phyloP scores from a whole-genome alignment of 176 grass and related monocot genomes.

The Paspalum notatum region DNA sequence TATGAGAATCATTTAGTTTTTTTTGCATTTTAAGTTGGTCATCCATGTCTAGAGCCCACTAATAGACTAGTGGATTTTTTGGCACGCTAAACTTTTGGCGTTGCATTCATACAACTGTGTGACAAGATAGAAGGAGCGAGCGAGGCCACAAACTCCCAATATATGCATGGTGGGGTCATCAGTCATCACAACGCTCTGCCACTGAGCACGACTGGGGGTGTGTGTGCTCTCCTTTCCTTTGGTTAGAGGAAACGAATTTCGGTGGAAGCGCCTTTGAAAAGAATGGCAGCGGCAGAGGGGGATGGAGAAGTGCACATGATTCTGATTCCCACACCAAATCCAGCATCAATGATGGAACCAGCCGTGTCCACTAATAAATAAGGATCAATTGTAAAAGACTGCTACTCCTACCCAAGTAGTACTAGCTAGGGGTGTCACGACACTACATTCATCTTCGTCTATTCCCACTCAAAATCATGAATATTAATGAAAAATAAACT shows the following conservation, averaged over 20 bases:
- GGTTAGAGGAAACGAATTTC: conserved; percentile 17
- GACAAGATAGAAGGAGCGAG: neutral
- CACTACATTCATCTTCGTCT: no score
- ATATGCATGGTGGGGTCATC: neutral
- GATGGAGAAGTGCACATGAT: conserved; percentile 12
- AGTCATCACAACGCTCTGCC: neutral
- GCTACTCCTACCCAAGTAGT: no score
- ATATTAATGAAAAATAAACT: no score
- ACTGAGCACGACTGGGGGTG: neutral
- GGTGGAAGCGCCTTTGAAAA: conserved; percentile 40
- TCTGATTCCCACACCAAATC: conserved; percentile 21
- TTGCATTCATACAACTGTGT: neutral
- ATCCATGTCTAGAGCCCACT: no score
- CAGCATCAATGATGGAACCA: conserved; percentile 1
- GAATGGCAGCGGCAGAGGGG: conserved; percentile 25
- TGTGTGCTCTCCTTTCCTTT: neutral
- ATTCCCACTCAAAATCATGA: no score
- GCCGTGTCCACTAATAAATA: neutral
- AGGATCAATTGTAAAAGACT: neutral
- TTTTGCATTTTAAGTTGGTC: no score
- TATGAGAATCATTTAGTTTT: no score
- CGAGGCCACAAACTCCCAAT: neutral
- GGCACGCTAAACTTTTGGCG: neutral
- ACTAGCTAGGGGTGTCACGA: neutral
- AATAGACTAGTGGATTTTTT: neutral